Percentiles rank a stretch among this genome's conserved stretches.
phyloP scores from a whole-genome alignment of 1,284 basidiomycete species.

The Melampsora americana region DNA sequence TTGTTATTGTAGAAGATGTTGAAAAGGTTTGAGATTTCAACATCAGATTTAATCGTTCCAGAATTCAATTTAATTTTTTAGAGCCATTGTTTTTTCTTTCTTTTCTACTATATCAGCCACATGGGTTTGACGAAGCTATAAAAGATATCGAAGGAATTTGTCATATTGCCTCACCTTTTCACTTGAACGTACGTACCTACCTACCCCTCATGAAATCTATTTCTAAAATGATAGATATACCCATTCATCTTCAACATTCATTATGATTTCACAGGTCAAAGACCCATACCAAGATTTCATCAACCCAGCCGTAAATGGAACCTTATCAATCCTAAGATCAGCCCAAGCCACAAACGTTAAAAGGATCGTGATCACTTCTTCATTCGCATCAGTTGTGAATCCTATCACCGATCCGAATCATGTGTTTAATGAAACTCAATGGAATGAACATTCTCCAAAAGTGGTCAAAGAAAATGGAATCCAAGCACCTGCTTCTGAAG shows the following conservation, averaged over 20 bases:
- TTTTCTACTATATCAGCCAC: not conserved
- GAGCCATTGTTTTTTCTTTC: not conserved
- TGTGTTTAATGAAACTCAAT: constrained; percentile 7
- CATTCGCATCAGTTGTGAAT: constrained; percentile 54
- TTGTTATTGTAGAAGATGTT: constrained; percentile 54
- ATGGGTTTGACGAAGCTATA: constrained; percentile 55
- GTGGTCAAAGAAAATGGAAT: not conserved
- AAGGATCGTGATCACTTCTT: constrained; percentile 57
- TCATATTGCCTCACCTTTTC: constrained; percentile 43
- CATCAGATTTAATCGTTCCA: no score
- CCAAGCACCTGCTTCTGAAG: not conserved
- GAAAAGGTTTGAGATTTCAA: constrained; percentile 48
- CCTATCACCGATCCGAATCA: not conserved
- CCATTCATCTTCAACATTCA: no score
- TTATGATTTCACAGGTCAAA: no score
- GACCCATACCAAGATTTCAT: constrained; percentile 54
- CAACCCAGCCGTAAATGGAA: constrained; percentile 58
- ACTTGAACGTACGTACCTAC: constrained; percentile 4
- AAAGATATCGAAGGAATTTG: constrained; percentile 55
- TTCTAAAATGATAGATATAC: no score
- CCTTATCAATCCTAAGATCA: constrained; percentile 55
- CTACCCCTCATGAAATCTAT: no score
- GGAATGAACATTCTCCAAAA: constrained; percentile 13
- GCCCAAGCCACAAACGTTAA: constrained; percentile 51
- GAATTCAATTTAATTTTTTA: not conserved